Conservation (phyloP, 371 early-diverging fungal genomes). For the Mucor saturninus region DNA sequence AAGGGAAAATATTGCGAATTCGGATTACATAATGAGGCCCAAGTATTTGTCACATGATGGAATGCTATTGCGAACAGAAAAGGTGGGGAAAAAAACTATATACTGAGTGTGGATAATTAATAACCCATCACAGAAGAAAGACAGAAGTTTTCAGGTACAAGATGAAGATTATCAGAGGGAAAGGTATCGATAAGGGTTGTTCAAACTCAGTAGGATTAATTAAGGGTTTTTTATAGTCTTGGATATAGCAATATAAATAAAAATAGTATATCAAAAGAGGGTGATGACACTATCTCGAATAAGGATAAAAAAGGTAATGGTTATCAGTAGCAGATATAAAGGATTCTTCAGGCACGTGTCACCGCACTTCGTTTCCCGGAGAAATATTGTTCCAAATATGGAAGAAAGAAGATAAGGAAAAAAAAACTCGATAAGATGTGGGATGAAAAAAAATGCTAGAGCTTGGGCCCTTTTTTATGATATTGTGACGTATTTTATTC, state of each 20-base stretch:
- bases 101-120: too few relatives aligned
- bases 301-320: neutral
- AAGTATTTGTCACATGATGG: too few relatives aligned
- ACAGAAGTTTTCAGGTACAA: too few relatives aligned
- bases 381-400: constrained; percentile 2
- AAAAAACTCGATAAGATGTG: neutral
- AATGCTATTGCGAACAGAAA: too few relatives aligned
- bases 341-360: neutral
- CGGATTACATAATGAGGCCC: too few relatives aligned
- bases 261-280: neutral
- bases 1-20: too few relatives aligned
- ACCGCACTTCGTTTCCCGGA: neutral
- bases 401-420: constrained; percentile 1
- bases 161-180: too few relatives aligned
- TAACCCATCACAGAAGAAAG: too few relatives aligned
- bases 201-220: too few relatives aligned
- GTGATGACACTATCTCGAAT: constrained; percentile 6
- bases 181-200: too few relatives aligned
- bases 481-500: neutral
- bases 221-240: neutral
- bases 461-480: neutral
- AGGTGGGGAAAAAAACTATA: too few relatives aligned
- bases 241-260: neutral
- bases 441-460: neutral
- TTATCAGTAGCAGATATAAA: neutral